Percentiles rank a stretch among this genome's conserved stretches.
These are phyloP conservation scores for Limnanthes douglasii DNA, from an alignment of 345 rosid species.

Conservation along the genomic window DNA sequence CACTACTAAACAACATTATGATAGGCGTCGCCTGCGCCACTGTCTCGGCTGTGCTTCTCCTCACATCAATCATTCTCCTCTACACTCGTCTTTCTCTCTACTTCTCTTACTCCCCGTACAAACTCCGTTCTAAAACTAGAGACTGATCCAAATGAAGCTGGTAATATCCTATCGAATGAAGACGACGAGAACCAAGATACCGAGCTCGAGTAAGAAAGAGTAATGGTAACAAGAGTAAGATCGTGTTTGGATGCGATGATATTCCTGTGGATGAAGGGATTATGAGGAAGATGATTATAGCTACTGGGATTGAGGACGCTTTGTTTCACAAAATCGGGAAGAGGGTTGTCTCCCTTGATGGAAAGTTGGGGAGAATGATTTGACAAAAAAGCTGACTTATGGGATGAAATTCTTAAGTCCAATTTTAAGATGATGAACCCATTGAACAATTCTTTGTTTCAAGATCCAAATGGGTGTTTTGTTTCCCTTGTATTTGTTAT, in stretches of 20 bases:
- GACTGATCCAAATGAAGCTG: too few species aligned
- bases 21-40: too few species aligned
- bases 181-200: too few species aligned
- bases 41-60: too few species aligned
- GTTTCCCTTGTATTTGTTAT: too few species aligned
- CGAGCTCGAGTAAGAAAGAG: too few species aligned
- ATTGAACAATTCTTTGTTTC: constrained; percentile 63
- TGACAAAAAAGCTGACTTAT: constrained; percentile 75
- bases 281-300: constrained; percentile 52
- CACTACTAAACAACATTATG: too few species aligned
- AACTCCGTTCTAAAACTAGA: too few species aligned
- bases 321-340: constrained; percentile 45
- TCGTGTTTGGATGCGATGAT: constrained; percentile 69
- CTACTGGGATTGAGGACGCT: constrained; percentile 53
- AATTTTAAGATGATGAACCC: constrained; percentile 74
- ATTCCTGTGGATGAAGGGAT: constrained; percentile 59
- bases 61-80: too few species aligned
- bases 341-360: constrained; percentile 47
- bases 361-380: constrained; percentile 98
- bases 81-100: too few species aligned
- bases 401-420: constrained; percentile 74
- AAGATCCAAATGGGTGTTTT: constrained; percentile 90
- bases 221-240: constrained; percentile 21
- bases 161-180: too few species aligned
- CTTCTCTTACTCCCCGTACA: too few species aligned